Evolutionary conservation across 306 rosid species (phyloP).

Genomic region (Purshia tridentata): DNA sequence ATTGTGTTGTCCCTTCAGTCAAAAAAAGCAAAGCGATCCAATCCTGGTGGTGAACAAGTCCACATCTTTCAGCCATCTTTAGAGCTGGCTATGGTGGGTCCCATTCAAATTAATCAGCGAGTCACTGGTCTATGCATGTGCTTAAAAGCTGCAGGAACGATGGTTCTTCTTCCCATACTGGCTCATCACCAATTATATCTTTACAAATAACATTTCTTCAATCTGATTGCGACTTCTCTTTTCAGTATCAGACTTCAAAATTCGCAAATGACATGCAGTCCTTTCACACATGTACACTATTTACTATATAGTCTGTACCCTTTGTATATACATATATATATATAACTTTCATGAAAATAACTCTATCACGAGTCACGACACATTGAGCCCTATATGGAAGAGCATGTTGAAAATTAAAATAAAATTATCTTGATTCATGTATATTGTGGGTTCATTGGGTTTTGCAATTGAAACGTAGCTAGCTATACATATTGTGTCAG

Average conservation of each 20-base stretch:
- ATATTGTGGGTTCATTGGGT: conserved; percentile 23
- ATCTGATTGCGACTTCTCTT: conserved; percentile 35
- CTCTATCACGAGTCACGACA: no score
- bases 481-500: background rate
- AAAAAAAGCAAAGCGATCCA: conserved; percentile 8
- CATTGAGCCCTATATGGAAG: no score
- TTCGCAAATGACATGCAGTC: background rate
- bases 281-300: background rate
- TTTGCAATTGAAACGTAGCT: conserved; percentile 18
- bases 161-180: conserved; percentile 36
- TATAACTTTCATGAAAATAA: no score
- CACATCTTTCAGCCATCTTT: background rate
- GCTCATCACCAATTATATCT: conserved; percentile 13
- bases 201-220: conserved; percentile 21
- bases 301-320: no score
- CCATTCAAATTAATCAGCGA: conserved; percentile 10
- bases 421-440: conserved; percentile 9
- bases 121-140: conserved; percentile 64
- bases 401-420: background rate
- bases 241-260: conserved; percentile 3
- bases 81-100: conserved; percentile 52
- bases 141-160: conserved; percentile 28
- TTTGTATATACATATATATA: no score
- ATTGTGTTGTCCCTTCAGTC: conserved; percentile 36
- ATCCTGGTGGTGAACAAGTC: background rate